phyloP scores from a whole-genome alignment of 371 early-diverging fungal genomes.

The Batrachochytrium dendrobatidis region DNA sequence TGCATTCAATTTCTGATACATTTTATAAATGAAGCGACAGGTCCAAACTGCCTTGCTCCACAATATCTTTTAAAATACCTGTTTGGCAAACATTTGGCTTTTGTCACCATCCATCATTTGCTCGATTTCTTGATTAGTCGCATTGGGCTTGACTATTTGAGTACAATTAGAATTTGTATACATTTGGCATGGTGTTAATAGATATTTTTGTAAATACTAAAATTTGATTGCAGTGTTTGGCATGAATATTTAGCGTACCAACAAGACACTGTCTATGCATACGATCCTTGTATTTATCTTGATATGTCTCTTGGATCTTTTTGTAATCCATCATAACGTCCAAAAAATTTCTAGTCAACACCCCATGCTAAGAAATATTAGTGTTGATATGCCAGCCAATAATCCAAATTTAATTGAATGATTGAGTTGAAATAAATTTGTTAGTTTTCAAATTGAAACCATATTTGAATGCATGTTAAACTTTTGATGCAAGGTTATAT shows the following conservation, averaged over 20 bases:
- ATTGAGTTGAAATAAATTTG: neutral
- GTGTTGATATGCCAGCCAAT: neutral
- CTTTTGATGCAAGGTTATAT: neutral
- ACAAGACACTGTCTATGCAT: slow-evolving; percentile 80
- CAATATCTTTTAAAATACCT: too few relatives aligned
- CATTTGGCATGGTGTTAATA: too few relatives aligned
- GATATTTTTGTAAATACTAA: neutral
- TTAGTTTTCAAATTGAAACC: neutral
- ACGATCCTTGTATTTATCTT: slow-evolving; percentile 73
- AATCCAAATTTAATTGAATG: neutral
- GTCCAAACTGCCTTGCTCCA: too few relatives aligned
- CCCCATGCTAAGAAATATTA: slow-evolving; percentile 45
- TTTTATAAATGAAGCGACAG: too few relatives aligned
- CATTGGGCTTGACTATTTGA: slow-evolving; percentile 66
- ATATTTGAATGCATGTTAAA: neutral
- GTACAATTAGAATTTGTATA: neutral
- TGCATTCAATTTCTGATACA: too few relatives aligned
- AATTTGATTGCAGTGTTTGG: neutral
- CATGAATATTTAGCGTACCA: slow-evolving; percentile 39
- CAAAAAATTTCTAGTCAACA: slow-evolving; percentile 71
- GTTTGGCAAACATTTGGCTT: slow-evolving; percentile 76
- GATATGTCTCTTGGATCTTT: slow-evolving; percentile 68
- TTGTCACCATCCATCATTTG: slow-evolving; percentile 66
- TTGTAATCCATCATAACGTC: slow-evolving; percentile 76
- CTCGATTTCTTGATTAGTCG: slow-evolving; percentile 74